Base-by-base conservation (phyloP, 495 filamentous ascomycete species). In the Xylaria sp. region DNA sequence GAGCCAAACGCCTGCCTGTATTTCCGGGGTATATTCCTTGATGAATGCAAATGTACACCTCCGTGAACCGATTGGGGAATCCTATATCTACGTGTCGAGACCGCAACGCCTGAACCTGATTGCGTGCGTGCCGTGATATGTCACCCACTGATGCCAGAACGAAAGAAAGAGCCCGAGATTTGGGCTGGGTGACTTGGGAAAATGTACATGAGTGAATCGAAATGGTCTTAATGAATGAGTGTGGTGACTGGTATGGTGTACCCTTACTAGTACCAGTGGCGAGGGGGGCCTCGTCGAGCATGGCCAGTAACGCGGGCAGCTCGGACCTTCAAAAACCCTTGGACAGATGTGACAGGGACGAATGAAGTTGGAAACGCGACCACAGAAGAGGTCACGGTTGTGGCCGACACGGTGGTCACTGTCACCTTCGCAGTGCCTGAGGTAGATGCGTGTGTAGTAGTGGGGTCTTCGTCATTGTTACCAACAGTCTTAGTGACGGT, bases 261-360 rank as follows among this genome's bases (percentile, higher is more conserved):
- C 15, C 17, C 4, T 15, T 6, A 26, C 31, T 33, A 14, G 5
- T 24, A 64, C 41, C 40, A 46, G 15, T 11, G 61, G 31, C 62
- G 62, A 52, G 12, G 9, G 17, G 11, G 55, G 19, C 41, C 63
- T 48, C 76, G 75, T 71, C 76, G 75, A 0, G 63, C 75, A 19
- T 75, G 75, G 29, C 76, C 76, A 7, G 76, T 78, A 3, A 69
- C 71, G 7, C 76, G 48, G 8, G 74, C 71, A 21, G 58, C 68
- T 12, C 58, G 44, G 8, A 40, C 58, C 48, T 67, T 73, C 8
- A 78, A 24, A 50, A 78, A 78, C 44, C 74, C 72, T 19, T 72
- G 70, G 33, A 78, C 61, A 15, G 75, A 71, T 0, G 58, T 69
- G 44, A 77, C 73, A 17, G 76, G 76, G 0, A 72, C 43, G 35